Evolutionary conservation across 805 yeast species (phyloP).

Genomic region (Metschnikowia shivogae): DNA sequence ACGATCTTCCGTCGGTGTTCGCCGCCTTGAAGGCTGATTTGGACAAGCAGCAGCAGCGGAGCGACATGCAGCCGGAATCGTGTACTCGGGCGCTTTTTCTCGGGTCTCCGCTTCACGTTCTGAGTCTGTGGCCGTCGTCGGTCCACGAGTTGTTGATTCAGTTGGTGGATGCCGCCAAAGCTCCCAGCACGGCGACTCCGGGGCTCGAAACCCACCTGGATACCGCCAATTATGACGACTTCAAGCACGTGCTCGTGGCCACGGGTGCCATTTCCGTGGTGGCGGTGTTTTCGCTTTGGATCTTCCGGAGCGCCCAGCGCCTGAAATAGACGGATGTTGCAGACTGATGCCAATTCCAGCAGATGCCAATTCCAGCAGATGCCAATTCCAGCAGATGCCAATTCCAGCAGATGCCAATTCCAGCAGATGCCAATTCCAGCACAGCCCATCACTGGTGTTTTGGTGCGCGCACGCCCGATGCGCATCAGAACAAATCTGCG

Average conservation of each 20-base stretch:
- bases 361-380: no score
- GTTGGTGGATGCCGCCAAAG: constrained; percentile 80
- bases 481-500: constrained; percentile 13
- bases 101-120: constrained; percentile 84
- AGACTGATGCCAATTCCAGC: no score
- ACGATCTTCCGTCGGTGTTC: constrained; percentile 72
- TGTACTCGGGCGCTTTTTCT: constrained; percentile 64
- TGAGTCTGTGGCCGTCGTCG: constrained; percentile 86
- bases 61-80: constrained; percentile 81
- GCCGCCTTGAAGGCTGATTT: constrained; percentile 94
- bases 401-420: no score
- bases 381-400: no score
- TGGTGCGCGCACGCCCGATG: constrained; percentile 14
- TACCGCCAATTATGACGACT: constrained; percentile 45
- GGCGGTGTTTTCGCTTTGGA: constrained; percentile 59
- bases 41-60: constrained; percentile 92
- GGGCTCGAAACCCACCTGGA: constrained; percentile 63
- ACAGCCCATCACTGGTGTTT: neutral
- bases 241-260: constrained; percentile 54
- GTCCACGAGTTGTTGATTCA: constrained; percentile 80
- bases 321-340: neutral
- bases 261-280: constrained; percentile 69
- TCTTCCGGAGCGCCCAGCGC: constrained; percentile 41
- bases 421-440: no score
- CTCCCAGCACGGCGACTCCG: constrained; percentile 75